Base-by-base conservation (phyloP, 192 early-diverging fungal species). In the Entomortierella parvispora region DNA sequence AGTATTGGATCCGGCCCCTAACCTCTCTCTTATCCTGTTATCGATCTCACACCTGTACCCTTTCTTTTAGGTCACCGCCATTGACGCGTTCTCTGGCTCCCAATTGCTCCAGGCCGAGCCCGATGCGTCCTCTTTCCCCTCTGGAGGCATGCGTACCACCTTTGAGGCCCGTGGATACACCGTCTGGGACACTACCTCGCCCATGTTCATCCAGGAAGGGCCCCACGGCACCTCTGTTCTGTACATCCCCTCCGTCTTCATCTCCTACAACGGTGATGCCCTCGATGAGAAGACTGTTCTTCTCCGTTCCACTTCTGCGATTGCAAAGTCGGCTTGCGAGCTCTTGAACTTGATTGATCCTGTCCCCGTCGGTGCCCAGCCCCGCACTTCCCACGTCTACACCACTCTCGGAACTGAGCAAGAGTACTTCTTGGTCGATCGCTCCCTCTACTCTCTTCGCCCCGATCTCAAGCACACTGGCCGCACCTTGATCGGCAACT, bases 151-250 rank as follows among this genome's bases (percentile, higher is more conserved):
- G 91, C 90, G 96, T 74, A 89, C 93, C 65, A 99, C 97, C 63
- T 99, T 99, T 80, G 97, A 99, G 87, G 97, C 96, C 66, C 95
- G 96, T 85, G 97, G 97, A 59, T 99, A 99, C 90, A 99, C 96
- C 77, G 94, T 99, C 78, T 99, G 97, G 97, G 97, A 99, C 84
- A 95, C 96, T 50, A 93, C 85, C 61, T 92, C 92, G 71, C 96
- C 95, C 72, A 96, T 99, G 94, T 99, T 96, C 82, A 80, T 99
- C 61, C 93, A 95, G 84, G 81, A 89, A 45, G 97, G 93, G 33
- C 95, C 96, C 34, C 95, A 97, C 83, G 90, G 91, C 68, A 98
- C 95, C 48, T 82, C 92, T 20, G 91, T 97, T 70, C 88, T 99
- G 56, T 99, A 99, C 81, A 91, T 99, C 55, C 97, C 96, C 33